Conservation (phyloP, 2,329 filamentous ascomycete genomes). For the Colletotrichum horii region DNA sequence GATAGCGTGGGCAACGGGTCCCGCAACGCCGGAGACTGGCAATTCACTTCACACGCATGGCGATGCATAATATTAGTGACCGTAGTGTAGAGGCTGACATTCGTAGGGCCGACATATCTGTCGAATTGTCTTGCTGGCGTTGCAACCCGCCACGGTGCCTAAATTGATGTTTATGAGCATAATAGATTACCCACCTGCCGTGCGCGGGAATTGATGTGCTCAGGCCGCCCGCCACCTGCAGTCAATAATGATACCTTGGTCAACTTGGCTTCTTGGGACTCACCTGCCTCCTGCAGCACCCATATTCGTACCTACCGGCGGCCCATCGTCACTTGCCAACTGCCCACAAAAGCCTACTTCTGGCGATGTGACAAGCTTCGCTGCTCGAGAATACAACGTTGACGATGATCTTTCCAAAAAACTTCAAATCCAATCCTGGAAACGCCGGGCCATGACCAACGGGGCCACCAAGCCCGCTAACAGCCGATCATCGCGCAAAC, state of each 20-base stretch:
- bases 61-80: no score
- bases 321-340: not conserved
- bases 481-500: not conserved
- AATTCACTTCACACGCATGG: not conserved
- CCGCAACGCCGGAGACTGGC: not conserved
- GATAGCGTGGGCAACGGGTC: no score
- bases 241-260: not conserved
- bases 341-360: not conserved
- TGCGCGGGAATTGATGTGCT: constrained; percentile 2
- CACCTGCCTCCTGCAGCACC: not conserved
- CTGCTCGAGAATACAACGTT: not conserved
- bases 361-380: not conserved
- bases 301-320: not conserved
- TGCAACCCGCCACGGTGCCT: not conserved
- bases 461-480: not conserved
- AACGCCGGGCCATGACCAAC: not conserved
- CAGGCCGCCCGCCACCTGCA: not conserved
- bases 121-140: not conserved
- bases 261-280: not conserved
- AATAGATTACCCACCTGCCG: not conserved
- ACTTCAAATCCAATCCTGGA: not conserved
- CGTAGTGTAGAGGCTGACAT: no score
- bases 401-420: not conserved
- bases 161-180: not conserved
- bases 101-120: not conserved